Percentiles rank a stretch among this genome's conserved stretches.
Conservation (phyloP, 1,139 yeast species). For the Lodderomyces theae region DNA sequence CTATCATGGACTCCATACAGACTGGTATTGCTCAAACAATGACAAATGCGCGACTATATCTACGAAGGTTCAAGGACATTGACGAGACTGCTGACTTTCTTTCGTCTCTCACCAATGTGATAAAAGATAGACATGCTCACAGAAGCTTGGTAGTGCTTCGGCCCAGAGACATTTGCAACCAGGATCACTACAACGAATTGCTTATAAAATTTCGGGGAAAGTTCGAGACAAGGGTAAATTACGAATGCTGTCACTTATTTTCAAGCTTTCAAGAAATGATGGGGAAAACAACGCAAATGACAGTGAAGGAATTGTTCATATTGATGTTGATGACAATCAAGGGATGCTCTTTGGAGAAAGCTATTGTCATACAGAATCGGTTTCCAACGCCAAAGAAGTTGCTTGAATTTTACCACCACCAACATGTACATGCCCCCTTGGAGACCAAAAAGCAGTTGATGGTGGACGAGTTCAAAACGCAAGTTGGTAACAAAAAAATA, state of each 20-base stretch:
- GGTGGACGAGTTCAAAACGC: constrained; percentile 42
- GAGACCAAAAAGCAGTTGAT: constrained; percentile 44
- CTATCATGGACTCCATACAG: constrained; percentile 62
- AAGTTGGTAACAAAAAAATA: constrained; percentile 61
- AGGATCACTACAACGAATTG: constrained; percentile 47
- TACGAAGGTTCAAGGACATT: constrained; percentile 65
- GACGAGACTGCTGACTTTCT: constrained; percentile 75
- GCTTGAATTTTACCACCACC: constrained; percentile 31
- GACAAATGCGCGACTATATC: constrained; percentile 62
- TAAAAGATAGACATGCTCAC: constrained; percentile 35
- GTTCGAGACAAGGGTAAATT: constrained; percentile 31
- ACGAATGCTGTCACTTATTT: constrained; percentile 62
- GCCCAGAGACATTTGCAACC: constrained; percentile 50
- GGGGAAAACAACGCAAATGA: constrained; percentile 67
- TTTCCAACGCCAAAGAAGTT: constrained; percentile 64
- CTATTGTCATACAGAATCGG: constrained; percentile 64
- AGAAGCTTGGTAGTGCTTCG: constrained; percentile 45
- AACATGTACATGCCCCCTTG: constrained; percentile 16
- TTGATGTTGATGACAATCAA: constrained; percentile 73
- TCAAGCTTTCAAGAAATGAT: constrained; percentile 66
- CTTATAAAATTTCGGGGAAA: constrained; percentile 42
- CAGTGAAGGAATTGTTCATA: constrained; percentile 74
- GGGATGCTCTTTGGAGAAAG: constrained; percentile 85
- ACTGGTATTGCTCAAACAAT: constrained; percentile 77
- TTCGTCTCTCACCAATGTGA: constrained; percentile 51